A percentile compares a stretch with the other conserved stretches of the same genome.
These are phyloP conservation scores for Leucoagaricus sp. DNA, from an alignment of 1,284 basidiomycete genomes.

Conservation along the genomic window DNA sequence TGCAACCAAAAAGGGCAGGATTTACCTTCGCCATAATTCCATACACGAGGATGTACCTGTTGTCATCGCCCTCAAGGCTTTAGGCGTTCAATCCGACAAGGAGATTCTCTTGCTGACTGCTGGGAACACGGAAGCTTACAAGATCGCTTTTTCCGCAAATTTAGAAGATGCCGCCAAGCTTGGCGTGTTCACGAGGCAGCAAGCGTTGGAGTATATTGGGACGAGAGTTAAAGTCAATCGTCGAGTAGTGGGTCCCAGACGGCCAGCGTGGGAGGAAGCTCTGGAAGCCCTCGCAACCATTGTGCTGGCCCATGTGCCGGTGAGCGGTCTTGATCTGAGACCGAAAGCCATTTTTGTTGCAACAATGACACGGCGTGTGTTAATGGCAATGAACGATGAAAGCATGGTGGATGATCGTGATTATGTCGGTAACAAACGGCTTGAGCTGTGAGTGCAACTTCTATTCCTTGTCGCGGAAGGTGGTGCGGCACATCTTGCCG, in stretches of 20 bases:
- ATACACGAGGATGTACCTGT: conserved; percentile 98
- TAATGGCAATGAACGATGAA: conserved; percentile 96
- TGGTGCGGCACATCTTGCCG: too few species aligned
- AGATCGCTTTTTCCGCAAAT: conserved; percentile 87
- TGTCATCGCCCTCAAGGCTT: conserved; percentile 93
- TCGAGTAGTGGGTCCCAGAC: conserved; percentile 74
- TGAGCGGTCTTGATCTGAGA: conserved; percentile 88
- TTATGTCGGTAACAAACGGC: conserved; percentile 98
- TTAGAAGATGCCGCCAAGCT: conserved; percentile 92
- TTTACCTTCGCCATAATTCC: conserved; percentile 98
- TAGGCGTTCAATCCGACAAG: conserved; percentile 97
- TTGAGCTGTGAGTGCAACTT: conserved; percentile 79
- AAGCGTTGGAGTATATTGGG: conserved; percentile 96
- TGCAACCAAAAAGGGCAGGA: conserved; percentile 89
- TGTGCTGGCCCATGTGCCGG: conserved; percentile 95
- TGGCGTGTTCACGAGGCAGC: conserved; percentile 90
- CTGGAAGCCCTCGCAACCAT: conserved; percentile 96
- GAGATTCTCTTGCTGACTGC: conserved; percentile 96
- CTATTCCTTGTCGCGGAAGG: conserved; percentile 15
- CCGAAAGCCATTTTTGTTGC: conserved; percentile 98
- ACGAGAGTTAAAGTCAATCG: conserved; percentile 89
- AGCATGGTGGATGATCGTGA: conserved; percentile 98
- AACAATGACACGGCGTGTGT: conserved; percentile 95
- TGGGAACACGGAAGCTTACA: conserved; percentile 91
- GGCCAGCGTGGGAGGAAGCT: conserved; percentile 93